These are phyloP conservation scores for Pythium phragmitis DNA, from an alignment of 352 stramenopile genomes.

Conservation along the genomic window DNA sequence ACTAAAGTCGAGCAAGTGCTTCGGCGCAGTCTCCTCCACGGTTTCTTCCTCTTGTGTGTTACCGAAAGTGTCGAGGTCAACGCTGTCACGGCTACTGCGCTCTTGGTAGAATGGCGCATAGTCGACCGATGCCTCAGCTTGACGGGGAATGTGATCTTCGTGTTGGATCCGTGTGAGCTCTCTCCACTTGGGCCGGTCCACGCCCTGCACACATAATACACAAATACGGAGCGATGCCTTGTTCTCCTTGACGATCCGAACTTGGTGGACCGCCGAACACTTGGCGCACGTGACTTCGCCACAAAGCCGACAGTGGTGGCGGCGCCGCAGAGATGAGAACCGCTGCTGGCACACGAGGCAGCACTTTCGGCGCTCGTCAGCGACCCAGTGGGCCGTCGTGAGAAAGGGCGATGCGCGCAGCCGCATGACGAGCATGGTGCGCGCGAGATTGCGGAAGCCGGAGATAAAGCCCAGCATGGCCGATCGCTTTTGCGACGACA, in stretches of 20 bases:
- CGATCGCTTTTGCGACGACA: constrained; percentile 38
- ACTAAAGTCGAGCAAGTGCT: constrained; percentile 16
- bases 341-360: constrained; percentile 58
- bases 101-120: too few species aligned
- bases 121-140: too few species aligned
- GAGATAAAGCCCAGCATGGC: constrained; percentile 55
- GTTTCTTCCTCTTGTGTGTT: constrained; percentile 30
- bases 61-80: background rate
- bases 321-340: constrained; percentile 50
- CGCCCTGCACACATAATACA: constrained; percentile 41
- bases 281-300: constrained; percentile 72
- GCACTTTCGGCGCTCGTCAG: constrained; percentile 45
- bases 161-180: constrained; percentile 2
- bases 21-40: constrained; percentile 17
- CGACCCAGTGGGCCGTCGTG: constrained; percentile 56
- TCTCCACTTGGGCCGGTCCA: constrained; percentile 27
- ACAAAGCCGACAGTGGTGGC: constrained; percentile 75
- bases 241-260: constrained; percentile 53
- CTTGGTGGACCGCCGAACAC: constrained; percentile 62
- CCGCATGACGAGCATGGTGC: constrained; percentile 58
- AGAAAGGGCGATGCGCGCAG: constrained; percentile 58
- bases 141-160: background rate
- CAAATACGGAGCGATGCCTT: constrained; percentile 66
- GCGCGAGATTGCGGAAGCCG: constrained; percentile 47
- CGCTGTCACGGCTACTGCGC: background rate